These are phyloP conservation scores for Backusella morwellensis DNA, from an alignment of 192 early-diverging fungal species.

Conservation along the genomic window DNA sequence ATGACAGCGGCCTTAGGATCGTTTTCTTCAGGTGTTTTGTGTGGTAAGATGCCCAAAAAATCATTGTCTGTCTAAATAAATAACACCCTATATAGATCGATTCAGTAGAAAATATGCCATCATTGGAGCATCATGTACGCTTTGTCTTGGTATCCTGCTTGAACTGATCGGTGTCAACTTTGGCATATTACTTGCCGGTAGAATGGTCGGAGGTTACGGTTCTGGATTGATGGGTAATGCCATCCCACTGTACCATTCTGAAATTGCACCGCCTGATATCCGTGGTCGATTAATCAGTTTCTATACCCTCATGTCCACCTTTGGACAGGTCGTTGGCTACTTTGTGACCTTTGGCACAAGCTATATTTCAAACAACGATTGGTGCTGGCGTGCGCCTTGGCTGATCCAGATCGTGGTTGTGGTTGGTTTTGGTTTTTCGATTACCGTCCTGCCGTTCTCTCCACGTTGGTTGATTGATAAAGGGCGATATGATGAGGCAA, in stretches of 20 bases:
- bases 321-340: constrained; percentile 73
- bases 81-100: constrained; percentile 5
- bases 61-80: background rate
- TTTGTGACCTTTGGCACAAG: constrained; percentile 44
- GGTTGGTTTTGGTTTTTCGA: constrained; percentile 34
- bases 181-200: constrained; percentile 32
- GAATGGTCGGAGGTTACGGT: constrained; percentile 33
- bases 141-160: constrained; percentile 69
- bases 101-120: constrained; percentile 70
- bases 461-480: constrained; percentile 82
- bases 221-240: constrained; percentile 33
- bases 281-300: constrained; percentile 84
- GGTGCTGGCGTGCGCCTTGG: constrained; percentile 78
- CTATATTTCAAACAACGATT: constrained; percentile 33
- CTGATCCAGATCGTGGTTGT: constrained; percentile 81
- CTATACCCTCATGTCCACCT: constrained; percentile 85
- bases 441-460: constrained; percentile 77
- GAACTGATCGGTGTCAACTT: constrained; percentile 61
- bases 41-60: constrained; percentile 1
- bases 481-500: constrained; percentile 65
- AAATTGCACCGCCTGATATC: constrained; percentile 76
- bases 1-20: constrained; percentile 32
- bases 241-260: constrained; percentile 38
- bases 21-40: constrained; percentile 28
- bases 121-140: constrained; percentile 59